Percentiles rank a stretch among this genome's conserved stretches.
Conservation (phyloP, 192 early-diverging fungal genomes). For the Gryganskiella cystojenkinii region DNA sequence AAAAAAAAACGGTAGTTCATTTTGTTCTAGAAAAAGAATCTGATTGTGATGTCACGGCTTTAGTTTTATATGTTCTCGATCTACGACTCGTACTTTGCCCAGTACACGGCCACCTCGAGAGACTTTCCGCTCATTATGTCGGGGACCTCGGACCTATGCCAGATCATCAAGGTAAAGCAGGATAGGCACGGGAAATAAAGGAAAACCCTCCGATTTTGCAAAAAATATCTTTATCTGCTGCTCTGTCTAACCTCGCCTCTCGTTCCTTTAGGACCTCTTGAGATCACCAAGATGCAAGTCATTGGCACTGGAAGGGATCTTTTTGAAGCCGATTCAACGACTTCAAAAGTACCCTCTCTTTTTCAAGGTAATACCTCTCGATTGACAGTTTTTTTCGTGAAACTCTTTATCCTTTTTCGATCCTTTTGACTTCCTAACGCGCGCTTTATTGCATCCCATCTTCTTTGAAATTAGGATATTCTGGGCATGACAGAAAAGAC, state of each 20-base stretch:
- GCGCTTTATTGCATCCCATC: neutral
- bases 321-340: conserved; percentile 59
- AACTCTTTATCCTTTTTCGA: too few species aligned
- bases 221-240: neutral
- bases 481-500: conserved; percentile 25
- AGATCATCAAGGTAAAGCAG: conserved; percentile 25
- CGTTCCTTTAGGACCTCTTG: conserved; percentile 15
- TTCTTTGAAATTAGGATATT: conserved; percentile 15
- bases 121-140: conserved; percentile 38
- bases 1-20: too few species aligned
- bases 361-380: conserved; percentile 63
- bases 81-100: conserved; percentile 50
- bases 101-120: conserved; percentile 34
- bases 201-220: neutral
- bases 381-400: too few species aligned
- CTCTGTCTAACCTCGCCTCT: neutral
- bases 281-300: conserved; percentile 50
- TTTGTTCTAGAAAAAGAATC: too few species aligned
- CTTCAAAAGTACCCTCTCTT: conserved; percentile 61
- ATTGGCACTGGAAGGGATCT: conserved; percentile 54
- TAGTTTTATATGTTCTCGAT: conserved; percentile 53
- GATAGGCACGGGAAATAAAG: too few species aligned
- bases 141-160: conserved; percentile 28
- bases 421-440: too few species aligned
- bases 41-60: too few species aligned